Evolutionary conservation across 306 rosid genomes (phyloP).

Genomic region (Alnus glutinosa): DNA sequence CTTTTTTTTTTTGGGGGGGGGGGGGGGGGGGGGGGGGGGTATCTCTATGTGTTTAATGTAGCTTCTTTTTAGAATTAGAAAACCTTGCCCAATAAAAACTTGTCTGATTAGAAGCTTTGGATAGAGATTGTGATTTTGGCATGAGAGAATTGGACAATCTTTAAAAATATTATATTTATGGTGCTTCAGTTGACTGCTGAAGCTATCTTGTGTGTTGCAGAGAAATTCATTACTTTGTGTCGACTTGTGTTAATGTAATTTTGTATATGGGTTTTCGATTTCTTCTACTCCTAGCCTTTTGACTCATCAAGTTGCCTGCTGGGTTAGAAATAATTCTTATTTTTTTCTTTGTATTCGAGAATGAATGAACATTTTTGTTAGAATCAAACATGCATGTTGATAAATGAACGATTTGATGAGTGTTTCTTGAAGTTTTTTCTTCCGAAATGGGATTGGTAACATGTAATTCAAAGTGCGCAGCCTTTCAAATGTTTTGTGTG

Average conservation of each 20-base stretch:
- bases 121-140: not conserved
- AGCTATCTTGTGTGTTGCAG: not conserved
- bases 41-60: not conserved
- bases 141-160: not conserved
- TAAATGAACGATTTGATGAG: not conserved
- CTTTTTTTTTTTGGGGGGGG: not conserved
- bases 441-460: not conserved
- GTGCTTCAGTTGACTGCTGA: not conserved
- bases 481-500: not conserved
- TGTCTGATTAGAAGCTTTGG: not conserved
- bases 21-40: not conserved
- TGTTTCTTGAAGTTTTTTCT: not conserved
- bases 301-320: too few species aligned
- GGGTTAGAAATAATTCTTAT: too few species aligned
- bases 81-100: not conserved
- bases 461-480: not conserved
- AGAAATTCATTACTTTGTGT: not conserved
- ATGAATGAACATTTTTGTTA: slow-evolving; percentile 2
- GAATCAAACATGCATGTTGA: not conserved
- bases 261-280: not conserved
- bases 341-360: slow-evolving; percentile 3
- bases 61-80: not conserved
- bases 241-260: not conserved
- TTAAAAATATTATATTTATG: not conserved
- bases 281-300: not conserved